A percentile compares a stretch with the other conserved stretches of the same genome.
Conservation (phyloP, 1,284 basidiomycete genomes). For the Uromyces viciae-fabae region DNA sequence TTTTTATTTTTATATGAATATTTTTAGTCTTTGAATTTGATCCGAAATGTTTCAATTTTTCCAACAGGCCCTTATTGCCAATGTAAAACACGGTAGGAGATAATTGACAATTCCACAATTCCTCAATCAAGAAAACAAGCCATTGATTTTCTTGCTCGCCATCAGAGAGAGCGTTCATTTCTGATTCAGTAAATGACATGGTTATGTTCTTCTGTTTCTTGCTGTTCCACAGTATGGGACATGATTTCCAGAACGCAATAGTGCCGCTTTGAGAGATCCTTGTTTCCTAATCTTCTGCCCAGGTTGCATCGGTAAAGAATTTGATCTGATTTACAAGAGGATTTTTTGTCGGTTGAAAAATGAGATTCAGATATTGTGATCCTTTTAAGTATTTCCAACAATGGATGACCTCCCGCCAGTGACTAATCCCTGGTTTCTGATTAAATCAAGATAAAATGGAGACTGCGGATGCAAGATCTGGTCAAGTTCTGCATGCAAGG, state of each 20-base stretch:
- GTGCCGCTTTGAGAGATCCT: neutral
- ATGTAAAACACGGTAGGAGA: neutral
- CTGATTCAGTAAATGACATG: neutral
- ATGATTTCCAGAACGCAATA: neutral
- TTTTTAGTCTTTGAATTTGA: neutral
- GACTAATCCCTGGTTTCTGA: neutral
- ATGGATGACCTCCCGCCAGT: neutral
- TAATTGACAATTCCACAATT: neutral
- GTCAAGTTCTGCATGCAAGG: neutral
- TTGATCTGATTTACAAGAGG: neutral
- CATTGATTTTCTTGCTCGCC: neutral
- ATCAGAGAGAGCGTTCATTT: neutral
- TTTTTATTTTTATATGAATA: neutral
- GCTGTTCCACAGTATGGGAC: neutral
- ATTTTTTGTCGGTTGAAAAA: neutral
- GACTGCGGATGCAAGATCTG: neutral
- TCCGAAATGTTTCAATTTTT: neutral
- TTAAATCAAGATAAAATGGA: neutral
- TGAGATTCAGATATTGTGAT: neutral
- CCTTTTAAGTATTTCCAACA: neutral
- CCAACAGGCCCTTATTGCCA: neutral
- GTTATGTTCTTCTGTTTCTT: neutral
- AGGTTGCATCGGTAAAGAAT: neutral
- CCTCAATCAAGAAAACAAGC: neutral
- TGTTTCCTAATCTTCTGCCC: neutral